phyloP scores from a whole-genome alignment of 441 rosid genomes.

The Syzygium malaccense region DNA sequence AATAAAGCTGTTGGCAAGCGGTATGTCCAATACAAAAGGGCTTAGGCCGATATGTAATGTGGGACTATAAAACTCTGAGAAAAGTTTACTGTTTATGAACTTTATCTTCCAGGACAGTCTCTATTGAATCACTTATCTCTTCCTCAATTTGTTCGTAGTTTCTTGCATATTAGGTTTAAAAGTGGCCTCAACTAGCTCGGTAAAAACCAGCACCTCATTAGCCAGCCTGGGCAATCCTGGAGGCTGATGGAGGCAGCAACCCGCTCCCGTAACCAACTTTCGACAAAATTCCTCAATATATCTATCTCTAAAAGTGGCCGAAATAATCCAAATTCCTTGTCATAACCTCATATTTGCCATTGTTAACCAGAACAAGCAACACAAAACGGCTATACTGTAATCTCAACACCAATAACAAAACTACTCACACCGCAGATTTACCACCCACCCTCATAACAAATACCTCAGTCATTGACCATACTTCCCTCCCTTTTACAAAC shows the following conservation, averaged over 20 bases:
- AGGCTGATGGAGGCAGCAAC: background rate
- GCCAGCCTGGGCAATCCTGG: background rate
- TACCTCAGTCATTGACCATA: background rate
- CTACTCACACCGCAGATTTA: background rate
- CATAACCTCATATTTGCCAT: background rate
- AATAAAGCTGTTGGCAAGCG: background rate
- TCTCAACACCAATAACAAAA: background rate
- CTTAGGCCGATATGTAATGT: background rate
- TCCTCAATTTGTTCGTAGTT: background rate
- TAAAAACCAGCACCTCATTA: background rate
- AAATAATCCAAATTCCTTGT: background rate
- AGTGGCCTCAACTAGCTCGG: background rate
- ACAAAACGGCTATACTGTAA: background rate
- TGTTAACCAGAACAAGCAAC: background rate
- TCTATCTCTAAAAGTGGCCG: background rate
- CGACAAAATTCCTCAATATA: background rate
- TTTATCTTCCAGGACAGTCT: background rate
- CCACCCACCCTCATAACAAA: background rate
- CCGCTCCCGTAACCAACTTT: background rate
- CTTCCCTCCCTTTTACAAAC: background rate
- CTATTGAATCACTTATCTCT: background rate
- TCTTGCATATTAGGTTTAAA: background rate
- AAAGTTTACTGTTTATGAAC: background rate
- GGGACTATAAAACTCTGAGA: background rate
- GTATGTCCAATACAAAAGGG: background rate